Base-by-base conservation (phyloP, 345 rosid genomes). In the Pseudoturritis turrita region DNA sequence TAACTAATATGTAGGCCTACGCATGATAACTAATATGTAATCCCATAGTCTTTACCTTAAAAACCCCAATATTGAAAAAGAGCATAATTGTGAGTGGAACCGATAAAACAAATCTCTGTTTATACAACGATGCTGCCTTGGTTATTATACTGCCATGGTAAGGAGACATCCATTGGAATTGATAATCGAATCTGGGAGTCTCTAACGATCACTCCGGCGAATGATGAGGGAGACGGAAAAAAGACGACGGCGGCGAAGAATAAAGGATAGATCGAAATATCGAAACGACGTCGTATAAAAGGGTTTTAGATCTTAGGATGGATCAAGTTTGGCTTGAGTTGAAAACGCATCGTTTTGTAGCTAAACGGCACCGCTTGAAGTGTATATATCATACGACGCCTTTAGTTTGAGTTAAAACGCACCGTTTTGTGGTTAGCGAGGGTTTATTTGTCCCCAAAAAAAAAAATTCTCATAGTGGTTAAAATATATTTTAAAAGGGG, bases 21-120 rank as follows among this genome's bases (percentile, higher is more conserved):
- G n/a, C n/a, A n/a, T n/a, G n/a, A n/a, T n/a, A n/a, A n/a, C n/a
- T n/a, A n/a, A n/a, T n/a, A n/a, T n/a, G n/a, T n/a, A n/a, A n/a
- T n/a, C n/a, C n/a, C n/a, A 95, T 87, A 33, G 68, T 39, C 56
- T 72, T 83, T 15, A 87, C 88, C 97, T 91, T 75, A 40, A 78
- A 52, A 72, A 72, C 4, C n/a, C 5, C 15, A 49, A 36, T 21
- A 15, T 22, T 46, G 47, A 35, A n/a, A 70, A 13, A 1, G 22
- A 23, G 50, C 41, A 61, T 3, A 65, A 28, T 1, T 18, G 40
- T 71, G 55, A 25, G 69, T 65, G 18, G 5, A 76, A 21, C 10
- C 10, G 29, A 29, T 47, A 15, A 49, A 26, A 71, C 8, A 64
- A 15, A 49, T 13, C 63, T 21, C 62, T 1, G 36, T 39, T 50